Evolutionary conservation across 768 basidiomycete species (phyloP).

Genomic region (Podaxis rugospora): DNA sequence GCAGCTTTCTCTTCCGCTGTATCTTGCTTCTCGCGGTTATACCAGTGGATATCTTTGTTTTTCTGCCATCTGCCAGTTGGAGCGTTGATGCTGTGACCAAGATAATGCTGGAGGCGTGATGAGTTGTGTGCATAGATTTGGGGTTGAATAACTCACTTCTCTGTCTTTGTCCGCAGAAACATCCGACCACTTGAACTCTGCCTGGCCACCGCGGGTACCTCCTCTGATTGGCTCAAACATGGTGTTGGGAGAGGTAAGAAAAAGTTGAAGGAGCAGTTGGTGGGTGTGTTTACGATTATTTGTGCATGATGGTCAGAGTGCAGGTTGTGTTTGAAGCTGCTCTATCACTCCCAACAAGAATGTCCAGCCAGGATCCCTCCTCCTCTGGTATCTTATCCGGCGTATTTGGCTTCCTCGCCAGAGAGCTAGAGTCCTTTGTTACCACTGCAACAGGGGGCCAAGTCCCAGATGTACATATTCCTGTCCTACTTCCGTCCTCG

Average conservation of each 20-base stretch:
- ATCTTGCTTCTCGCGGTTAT: constrained; percentile 57
- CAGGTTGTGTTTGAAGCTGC: background rate
- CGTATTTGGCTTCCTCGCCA: constrained; percentile 65
- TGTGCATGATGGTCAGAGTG: background rate
- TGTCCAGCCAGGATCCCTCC: constrained; percentile 8
- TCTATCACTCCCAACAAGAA: background rate
- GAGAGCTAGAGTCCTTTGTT: constrained; percentile 70
- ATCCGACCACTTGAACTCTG: constrained; percentile 89
- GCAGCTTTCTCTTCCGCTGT: constrained; percentile 49
- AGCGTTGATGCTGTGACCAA: constrained; percentile 92
- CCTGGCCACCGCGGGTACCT: constrained; percentile 89
- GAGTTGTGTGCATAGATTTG: background rate
- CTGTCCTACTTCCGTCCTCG: constrained; percentile 1
- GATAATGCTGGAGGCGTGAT: constrained; percentile 65
- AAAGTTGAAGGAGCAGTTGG: too few species aligned
- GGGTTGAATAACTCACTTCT: constrained; percentile 49
- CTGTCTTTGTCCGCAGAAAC: constrained; percentile 91
- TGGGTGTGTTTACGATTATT: constrained; percentile 1
- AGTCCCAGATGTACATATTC: constrained; percentile 4
- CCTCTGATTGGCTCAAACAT: constrained; percentile 88
- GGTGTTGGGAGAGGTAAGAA: background rate
- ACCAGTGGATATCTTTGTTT: constrained; percentile 97
- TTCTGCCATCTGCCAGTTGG: constrained; percentile 97
- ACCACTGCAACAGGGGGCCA: constrained; percentile 51
- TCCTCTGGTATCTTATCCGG: constrained; percentile 49